Evolutionary conservation across 208 protist species (phyloP), one percentile per base, ranked within the genome.

Genomic region (Lotmaria passim): DNA sequence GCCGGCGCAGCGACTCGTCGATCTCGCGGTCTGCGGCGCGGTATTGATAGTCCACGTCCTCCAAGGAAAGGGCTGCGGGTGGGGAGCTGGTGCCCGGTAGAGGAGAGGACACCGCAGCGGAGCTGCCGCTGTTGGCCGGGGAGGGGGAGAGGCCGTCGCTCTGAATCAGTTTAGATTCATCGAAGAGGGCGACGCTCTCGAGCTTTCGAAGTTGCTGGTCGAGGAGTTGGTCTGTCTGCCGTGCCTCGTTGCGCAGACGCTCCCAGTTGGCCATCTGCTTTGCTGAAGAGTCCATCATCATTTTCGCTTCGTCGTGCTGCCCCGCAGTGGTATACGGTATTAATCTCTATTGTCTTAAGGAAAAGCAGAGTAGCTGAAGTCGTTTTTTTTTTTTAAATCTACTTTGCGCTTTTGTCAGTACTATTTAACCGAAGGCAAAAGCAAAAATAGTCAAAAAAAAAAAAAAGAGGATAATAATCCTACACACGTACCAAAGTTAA

Each of bases 231-330:
- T 95, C 89, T 4, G 70, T 62, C 34, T 91, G 86, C 19, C 86
- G 83, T 19, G 80, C 89, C 59, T 95, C 86, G 24, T 74, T 79
- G 19, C 89, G 86, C 53, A 91, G 76, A 1, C 78, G 75, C 41
- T 92, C 84, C 86, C 86, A 92, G 24, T 79, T 70, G 10, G 61
- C 63, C 39, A 73, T 34, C 41, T 70, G 66, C 44, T 48, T 55
- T 21, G 59, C 36, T 33, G 66, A 51, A 26, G 65, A n/a, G 33
- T 73, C 47, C 61, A 61, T 55, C 51, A 56, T 26, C 57, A 62
- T 62, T 0, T 39, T 51, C 34, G 3, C 43, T 51, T n/a, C 43
- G 12, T 59, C 30, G 17, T 28, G n/a, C 12, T 7, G 17, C 43
- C 15, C 5, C 11, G 8, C 7, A 48, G 44, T 23, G 15, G 38